Conservation (phyloP, 192 early-diverging fungal genomes). For the Rhizophagus clarus region DNA sequence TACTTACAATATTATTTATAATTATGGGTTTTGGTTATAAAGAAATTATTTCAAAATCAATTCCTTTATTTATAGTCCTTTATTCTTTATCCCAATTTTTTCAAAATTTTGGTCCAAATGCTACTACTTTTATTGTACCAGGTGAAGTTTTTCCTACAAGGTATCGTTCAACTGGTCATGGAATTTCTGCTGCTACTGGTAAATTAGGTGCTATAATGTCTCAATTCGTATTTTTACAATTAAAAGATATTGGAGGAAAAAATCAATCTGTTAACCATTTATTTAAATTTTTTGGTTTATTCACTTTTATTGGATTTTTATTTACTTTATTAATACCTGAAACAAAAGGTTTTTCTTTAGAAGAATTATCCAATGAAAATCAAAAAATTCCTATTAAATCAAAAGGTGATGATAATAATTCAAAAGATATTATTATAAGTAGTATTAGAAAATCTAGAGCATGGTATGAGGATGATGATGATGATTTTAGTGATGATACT, state of each 20-base stretch:
- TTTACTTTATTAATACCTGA: slow-evolving; percentile 73
- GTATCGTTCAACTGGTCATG: slow-evolving; percentile 78
- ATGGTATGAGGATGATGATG: background rate
- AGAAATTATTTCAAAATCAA: slow-evolving; percentile 60
- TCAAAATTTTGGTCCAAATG: slow-evolving; percentile 97
- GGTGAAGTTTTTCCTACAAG: slow-evolving; percentile 83
- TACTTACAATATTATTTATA: slow-evolving; percentile 71
- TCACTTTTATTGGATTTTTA: slow-evolving; percentile 73
- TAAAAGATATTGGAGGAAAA: slow-evolving; percentile 71
- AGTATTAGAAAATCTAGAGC: background rate
- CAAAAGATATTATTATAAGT: background rate
- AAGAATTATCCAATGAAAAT: slow-evolving; percentile 64
- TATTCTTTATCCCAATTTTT: slow-evolving; percentile 54
- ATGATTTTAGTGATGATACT: background rate
- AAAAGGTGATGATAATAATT: background rate
- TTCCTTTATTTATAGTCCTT: slow-evolving; percentile 44
- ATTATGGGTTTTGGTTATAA: slow-evolving; percentile 74
- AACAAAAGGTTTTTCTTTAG: slow-evolving; percentile 75
- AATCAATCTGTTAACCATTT: slow-evolving; percentile 62
- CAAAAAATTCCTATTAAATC: slow-evolving; percentile 31
- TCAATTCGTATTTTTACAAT: slow-evolving; percentile 67
- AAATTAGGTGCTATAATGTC: slow-evolving; percentile 80
- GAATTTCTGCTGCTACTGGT: slow-evolving; percentile 79
- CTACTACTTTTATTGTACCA: slow-evolving; percentile 86
- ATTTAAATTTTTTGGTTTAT: slow-evolving; percentile 73